Base-by-base conservation (phyloP, 306 rosid species). In the Dryas octopetala region DNA sequence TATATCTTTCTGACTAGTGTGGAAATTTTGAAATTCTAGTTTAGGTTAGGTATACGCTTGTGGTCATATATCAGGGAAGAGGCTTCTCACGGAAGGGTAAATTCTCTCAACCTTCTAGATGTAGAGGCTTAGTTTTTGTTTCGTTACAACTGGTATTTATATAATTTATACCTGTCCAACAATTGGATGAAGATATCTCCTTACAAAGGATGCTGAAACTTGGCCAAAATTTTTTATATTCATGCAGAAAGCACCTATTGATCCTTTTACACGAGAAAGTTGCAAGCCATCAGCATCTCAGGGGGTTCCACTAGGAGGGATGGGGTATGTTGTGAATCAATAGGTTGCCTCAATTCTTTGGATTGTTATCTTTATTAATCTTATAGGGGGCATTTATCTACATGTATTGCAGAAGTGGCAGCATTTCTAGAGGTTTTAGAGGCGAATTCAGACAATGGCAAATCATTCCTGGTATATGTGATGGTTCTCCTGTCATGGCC, bases 31-130 rank as follows among this genome's bases (percentile, higher is more conserved):
- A 72, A 80, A 70, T 79, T 78, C 19, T 85, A 95, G 97, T 90
- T 95, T 83, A 90, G 91, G 10, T 74, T 95, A 68, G 99, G 97
- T 44, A 83, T 95, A 79, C 99, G 99, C 9, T 81, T 95, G 63
- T 95, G 99, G 99, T 95, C 99, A 63, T 95, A 95, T 67, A 90
- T 95, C 45, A 90, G 99, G 84, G 97, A 92, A 84, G 99, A 95
- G 87, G 99, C 99, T 79, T 95, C 99, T 71, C 97, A 95, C 50
- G 99, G 99, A 83, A 92, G 99, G 99, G 99, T 95, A 95, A 73
- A 32, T 71, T 79, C 72, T 76, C 57, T 74, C 73, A 53, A 65
- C 65, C 55, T 70, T 62, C 71, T 72, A 28, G 12, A 52, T 68
- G 10, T 48, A 38, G 19, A 67, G 68, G 65, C 43, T 73, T 41